Conservation (phyloP, 805 yeast species). For the Sungouiozyma ichnusensis region DNA sequence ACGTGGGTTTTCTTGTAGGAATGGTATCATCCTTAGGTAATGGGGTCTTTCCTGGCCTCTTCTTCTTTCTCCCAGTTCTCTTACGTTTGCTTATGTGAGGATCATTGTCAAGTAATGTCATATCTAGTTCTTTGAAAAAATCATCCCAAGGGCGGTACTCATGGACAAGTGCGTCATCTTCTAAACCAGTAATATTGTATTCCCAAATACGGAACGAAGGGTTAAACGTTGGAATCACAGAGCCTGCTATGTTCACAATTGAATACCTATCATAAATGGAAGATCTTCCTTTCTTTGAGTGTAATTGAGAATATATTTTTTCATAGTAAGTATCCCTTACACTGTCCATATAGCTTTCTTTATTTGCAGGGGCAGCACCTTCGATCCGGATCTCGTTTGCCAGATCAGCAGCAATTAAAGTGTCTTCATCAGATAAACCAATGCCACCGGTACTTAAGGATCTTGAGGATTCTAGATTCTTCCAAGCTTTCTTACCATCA, state of each 20-base stretch:
- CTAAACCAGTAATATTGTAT: slow-evolving; percentile 56
- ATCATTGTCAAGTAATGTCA: slow-evolving; percentile 15
- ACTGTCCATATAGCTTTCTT: slow-evolving; percentile 50
- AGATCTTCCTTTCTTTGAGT: slow-evolving; percentile 14
- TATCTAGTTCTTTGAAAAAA: slow-evolving; percentile 43
- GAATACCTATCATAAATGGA: slow-evolving; percentile 48
- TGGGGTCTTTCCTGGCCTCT: slow-evolving; percentile 16
- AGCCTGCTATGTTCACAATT: slow-evolving; percentile 57
- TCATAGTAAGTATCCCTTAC: slow-evolving; percentile 47
- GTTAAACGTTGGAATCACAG: slow-evolving; percentile 76
- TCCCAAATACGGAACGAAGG: slow-evolving; percentile 84
- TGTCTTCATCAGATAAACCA: slow-evolving; percentile 8
- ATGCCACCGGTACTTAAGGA: slow-evolving; percentile 1
- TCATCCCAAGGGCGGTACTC: slow-evolving; percentile 43
- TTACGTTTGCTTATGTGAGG: slow-evolving; percentile 2
- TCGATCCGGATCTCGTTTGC: slow-evolving; percentile 22
- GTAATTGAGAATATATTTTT: slow-evolving; percentile 31
- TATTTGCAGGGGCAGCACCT: slow-evolving; percentile 61
- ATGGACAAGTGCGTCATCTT: slow-evolving; percentile 3
- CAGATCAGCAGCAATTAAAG: slow-evolving; percentile 8
- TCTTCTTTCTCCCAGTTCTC: slow-evolving; percentile 10
- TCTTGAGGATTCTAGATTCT: slow-evolving; percentile 19
- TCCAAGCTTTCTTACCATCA: slow-evolving; percentile 61
- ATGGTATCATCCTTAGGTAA: slow-evolving; percentile 38
- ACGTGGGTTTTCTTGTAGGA: slow-evolving; percentile 50